Evolutionary conservation across 2,329 filamentous ascomycete species (phyloP).

Genomic region (Clonostachys byssicola): DNA sequence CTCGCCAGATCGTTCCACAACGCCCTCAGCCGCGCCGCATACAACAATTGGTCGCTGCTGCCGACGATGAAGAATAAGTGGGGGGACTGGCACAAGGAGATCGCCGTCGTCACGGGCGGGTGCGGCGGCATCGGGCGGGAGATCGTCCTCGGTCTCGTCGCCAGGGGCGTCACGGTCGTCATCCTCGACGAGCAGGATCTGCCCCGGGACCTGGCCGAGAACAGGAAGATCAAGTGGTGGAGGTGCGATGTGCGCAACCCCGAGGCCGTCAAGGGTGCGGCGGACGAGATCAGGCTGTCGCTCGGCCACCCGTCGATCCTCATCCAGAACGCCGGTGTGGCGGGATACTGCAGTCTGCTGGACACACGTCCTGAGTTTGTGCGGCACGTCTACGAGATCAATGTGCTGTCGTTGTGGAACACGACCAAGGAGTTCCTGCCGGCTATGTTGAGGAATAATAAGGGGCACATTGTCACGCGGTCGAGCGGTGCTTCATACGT

Average conservation of each 20-base stretch:
- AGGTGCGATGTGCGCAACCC: slow-evolving; percentile 64
- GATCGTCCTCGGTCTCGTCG: slow-evolving; percentile 60
- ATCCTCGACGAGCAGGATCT: slow-evolving; percentile 64
- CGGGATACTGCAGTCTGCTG: slow-evolving; percentile 57
- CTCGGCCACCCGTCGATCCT: slow-evolving; percentile 65
- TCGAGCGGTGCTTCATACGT: slow-evolving; percentile 60
- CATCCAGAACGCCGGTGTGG: slow-evolving; percentile 68
- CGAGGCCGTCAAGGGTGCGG: slow-evolving; percentile 44
- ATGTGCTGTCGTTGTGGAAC: slow-evolving; percentile 64
- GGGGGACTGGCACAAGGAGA: slow-evolving; percentile 65
- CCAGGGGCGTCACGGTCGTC: slow-evolving; percentile 61
- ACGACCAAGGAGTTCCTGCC: slow-evolving; percentile 64
- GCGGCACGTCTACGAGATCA: slow-evolving; percentile 67
- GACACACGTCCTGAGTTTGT: slow-evolving; percentile 51
- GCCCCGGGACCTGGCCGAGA: neutral
- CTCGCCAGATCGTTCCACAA: slow-evolving; percentile 16
- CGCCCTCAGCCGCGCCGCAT: slow-evolving; percentile 22
- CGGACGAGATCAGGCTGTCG: slow-evolving; percentile 43
- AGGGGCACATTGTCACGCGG: slow-evolving; percentile 70
- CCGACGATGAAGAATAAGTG: slow-evolving; percentile 13
- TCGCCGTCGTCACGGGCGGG: slow-evolving; percentile 72
- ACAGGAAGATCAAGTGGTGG: slow-evolving; percentile 57
- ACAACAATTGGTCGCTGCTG: slow-evolving; percentile 23
- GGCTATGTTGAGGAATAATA: slow-evolving; percentile 55
- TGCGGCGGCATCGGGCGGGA: slow-evolving; percentile 68